Conservation (phyloP, 2,329 filamentous ascomycete genomes). For the Xylaria hypoxylon region DNA sequence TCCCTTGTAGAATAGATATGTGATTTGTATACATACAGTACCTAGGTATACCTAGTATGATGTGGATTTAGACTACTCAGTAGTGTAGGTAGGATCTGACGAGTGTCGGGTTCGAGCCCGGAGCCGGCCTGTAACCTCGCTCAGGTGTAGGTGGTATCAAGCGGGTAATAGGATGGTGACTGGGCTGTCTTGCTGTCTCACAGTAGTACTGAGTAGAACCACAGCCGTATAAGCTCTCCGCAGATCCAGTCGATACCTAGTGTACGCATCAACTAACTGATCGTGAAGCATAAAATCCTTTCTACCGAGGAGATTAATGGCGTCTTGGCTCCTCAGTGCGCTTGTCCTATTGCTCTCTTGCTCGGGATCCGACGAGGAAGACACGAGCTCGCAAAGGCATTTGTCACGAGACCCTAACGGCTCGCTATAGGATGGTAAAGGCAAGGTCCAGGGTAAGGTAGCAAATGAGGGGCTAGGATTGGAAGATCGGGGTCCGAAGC, state of each 20-base stretch:
- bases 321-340: not conserved
- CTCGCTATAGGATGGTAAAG: conserved; percentile 8
- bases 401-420: conserved; percentile 23
- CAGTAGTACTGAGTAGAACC: not conserved
- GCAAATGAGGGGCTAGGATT: conserved; percentile 26
- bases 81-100: too few species aligned
- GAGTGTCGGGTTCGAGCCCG: too few species aligned
- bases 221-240: conserved; percentile 1
- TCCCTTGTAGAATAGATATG: not conserved
- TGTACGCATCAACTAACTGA: conserved; percentile 2
- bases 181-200: not conserved
- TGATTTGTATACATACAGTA: not conserved
- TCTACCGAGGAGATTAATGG: not conserved
- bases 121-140: not conserved
- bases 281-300: not conserved
- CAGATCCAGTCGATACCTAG: conserved; percentile 2
- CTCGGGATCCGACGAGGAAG: not conserved
- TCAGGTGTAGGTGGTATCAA: conserved; percentile 1
- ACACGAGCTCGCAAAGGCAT: not conserved
- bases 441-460: conserved; percentile 5
- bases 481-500: conserved; percentile 29
- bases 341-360: not conserved
- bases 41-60: not conserved
- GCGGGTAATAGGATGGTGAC: not conserved
- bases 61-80: too few species aligned